Evolutionary conservation across 1,139 yeast species (phyloP).

Genomic region (Suhomyces kunorum): DNA sequence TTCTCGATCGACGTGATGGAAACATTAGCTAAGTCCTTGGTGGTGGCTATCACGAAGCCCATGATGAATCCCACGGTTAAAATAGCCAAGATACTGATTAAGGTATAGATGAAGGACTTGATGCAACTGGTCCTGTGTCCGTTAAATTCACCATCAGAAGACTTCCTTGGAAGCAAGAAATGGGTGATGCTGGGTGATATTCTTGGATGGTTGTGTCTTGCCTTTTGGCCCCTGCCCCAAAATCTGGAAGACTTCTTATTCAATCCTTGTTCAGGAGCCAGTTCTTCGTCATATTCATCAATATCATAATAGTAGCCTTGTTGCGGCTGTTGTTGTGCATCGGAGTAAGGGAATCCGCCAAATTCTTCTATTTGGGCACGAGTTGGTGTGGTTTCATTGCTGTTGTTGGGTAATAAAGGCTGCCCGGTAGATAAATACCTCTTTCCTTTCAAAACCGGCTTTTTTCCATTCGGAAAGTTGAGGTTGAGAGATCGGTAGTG

Average conservation of each 20-base stretch:
- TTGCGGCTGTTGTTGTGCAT: constrained; percentile 31
- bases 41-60: constrained; percentile 85
- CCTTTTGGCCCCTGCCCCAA: constrained; percentile 10
- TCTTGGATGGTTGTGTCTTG: constrained; percentile 21
- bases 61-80: constrained; percentile 70
- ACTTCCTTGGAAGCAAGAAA: constrained; percentile 34
- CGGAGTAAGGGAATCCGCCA: constrained; percentile 57
- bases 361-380: constrained; percentile 32
- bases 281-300: constrained; percentile 45
- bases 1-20: constrained; percentile 62
- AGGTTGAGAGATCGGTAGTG: constrained; percentile 47
- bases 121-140: constrained; percentile 37
- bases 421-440: constrained; percentile 43
- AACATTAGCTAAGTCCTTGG: constrained; percentile 76
- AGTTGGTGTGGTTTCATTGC: constrained; percentile 9
- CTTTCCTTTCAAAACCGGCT: constrained; percentile 32
- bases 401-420: constrained; percentile 15
- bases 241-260: constrained; percentile 13
- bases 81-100: constrained; percentile 54
- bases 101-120: constrained; percentile 57
- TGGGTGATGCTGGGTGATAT: constrained; percentile 22
- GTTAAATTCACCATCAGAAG: constrained; percentile 16
- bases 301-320: constrained; percentile 38
- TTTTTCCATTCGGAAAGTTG: constrained; percentile 30
- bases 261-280: constrained; percentile 10